Conservation (phyloP, 129 eudicot genomes). For the Tanacetum coccineum region DNA sequence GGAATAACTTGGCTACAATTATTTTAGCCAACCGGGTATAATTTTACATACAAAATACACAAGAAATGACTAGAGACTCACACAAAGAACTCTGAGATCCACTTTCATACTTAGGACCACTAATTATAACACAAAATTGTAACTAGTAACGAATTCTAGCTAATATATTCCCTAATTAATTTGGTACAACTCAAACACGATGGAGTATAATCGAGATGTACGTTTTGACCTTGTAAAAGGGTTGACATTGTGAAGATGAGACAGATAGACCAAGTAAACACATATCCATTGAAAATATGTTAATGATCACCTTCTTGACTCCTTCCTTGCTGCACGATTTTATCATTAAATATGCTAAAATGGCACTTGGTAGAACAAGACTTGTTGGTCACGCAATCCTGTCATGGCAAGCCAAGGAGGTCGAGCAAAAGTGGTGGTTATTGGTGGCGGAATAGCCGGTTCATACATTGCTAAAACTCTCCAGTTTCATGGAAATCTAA, state of each 20-base stretch:
- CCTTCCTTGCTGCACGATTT: conserved; percentile 22
- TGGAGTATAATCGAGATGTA: too few species aligned
- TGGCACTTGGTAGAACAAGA: not conserved
- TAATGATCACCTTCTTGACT: not conserved
- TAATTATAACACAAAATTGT: too few species aligned
- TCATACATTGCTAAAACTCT: conserved; percentile 70
- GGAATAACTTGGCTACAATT: too few species aligned
- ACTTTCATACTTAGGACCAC: too few species aligned
- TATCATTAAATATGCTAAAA: not conserved
- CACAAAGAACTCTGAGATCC: too few species aligned
- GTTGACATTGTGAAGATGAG: not conserved
- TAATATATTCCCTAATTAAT: too few species aligned
- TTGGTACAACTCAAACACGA: too few species aligned
- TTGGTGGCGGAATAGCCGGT: conserved; percentile 96
- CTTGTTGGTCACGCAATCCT: not conserved
- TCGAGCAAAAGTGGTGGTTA: conserved; percentile 58
- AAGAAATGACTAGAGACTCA: too few species aligned
- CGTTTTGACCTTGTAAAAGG: not conserved
- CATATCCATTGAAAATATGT: not conserved
- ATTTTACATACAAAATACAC: too few species aligned
- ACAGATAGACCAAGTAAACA: conserved; percentile 18
- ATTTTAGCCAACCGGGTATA: too few species aligned
- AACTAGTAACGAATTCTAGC: too few species aligned
- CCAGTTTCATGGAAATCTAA: conserved; percentile 57
- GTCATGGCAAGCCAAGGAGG: conserved; percentile 23